These are phyloP conservation scores for Phyllosticta citriasiana DNA, from an alignment of 2,329 filamentous ascomycete species.

Conservation along the genomic window DNA sequence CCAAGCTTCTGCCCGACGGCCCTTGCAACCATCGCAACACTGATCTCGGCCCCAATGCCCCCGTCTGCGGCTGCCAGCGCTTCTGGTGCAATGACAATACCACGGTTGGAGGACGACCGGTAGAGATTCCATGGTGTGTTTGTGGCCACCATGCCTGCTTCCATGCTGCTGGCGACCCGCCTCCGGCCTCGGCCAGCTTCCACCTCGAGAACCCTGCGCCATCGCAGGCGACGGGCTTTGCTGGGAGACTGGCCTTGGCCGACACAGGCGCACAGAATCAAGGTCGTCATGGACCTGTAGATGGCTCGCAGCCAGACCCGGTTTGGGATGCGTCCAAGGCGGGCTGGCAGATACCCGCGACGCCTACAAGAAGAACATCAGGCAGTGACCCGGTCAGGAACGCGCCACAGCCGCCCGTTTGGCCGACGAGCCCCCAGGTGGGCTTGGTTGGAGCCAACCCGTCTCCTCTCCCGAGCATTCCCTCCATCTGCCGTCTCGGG, in stretches of 20 bases:
- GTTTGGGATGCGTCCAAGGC: background rate
- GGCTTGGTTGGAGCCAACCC: constrained; percentile 9
- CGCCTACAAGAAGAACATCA: background rate
- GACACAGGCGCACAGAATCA: background rate
- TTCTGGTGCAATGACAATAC: constrained; percentile 37
- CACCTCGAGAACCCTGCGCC: background rate
- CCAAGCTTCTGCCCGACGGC: constrained; percentile 36
- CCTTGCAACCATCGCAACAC: constrained; percentile 44
- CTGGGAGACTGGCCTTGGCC: background rate
- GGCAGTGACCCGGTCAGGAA: background rate
- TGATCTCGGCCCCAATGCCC: constrained; percentile 30
- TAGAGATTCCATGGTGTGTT: constrained; percentile 36
- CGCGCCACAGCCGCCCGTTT: background rate
- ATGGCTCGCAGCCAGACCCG: background rate
- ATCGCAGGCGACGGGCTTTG: background rate
- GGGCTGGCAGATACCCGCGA: background rate
- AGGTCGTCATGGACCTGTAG: background rate
- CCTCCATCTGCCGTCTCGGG: constrained; percentile 26
- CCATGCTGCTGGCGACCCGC: constrained; percentile 27
- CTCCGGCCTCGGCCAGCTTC: background rate
- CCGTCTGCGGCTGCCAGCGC: constrained; percentile 42
- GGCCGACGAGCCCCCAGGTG: background rate
- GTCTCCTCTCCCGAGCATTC: constrained; percentile 25
- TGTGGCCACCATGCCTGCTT: constrained; percentile 50
- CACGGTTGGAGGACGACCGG: constrained; percentile 20